phyloP scores from a whole-genome alignment of 768 basidiomycete species.

The Boletus fagicola region DNA sequence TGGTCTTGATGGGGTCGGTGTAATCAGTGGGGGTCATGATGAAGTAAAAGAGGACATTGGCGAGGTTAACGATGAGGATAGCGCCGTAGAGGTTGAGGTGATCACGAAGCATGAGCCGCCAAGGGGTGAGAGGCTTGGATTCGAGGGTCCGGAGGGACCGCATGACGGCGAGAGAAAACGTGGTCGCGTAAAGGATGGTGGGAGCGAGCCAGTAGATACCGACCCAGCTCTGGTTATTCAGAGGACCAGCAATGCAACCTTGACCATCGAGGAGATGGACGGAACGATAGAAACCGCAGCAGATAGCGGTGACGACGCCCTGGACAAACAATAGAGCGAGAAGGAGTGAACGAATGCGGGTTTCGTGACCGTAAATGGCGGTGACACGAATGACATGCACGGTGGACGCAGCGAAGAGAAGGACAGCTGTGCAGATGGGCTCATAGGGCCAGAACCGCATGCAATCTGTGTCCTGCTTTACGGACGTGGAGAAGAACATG shows the following conservation, averaged over 20 bases:
- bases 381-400: constrained; percentile 77
- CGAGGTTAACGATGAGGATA: constrained; percentile 76
- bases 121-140: constrained; percentile 55
- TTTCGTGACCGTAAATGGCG: constrained; percentile 68
- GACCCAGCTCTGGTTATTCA: constrained; percentile 63
- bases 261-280: constrained; percentile 72
- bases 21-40: constrained; percentile 63
- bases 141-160: constrained; percentile 27
- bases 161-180: constrained; percentile 24
- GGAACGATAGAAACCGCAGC: constrained; percentile 79
- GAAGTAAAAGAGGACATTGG: constrained; percentile 87
- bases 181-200: constrained; percentile 56
- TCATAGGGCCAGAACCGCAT: constrained; percentile 78
- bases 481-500: constrained; percentile 80
- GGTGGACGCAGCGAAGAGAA: constrained; percentile 67
- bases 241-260: constrained; percentile 84
- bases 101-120: constrained; percentile 90
- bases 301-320: constrained; percentile 67
- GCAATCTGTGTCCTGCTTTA: constrained; percentile 54
- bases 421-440: constrained; percentile 79
- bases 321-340: constrained; percentile 62
- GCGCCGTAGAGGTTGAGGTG: constrained; percentile 84
- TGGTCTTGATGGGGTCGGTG: constrained; percentile 73
- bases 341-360: constrained; percentile 54
- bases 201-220: constrained; percentile 83